Percentiles rank a stretch among this genome's conserved stretches.
phyloP scores from a whole-genome alignment of 495 filamentous ascomycete genomes.

The Penicillium pancosmium region DNA sequence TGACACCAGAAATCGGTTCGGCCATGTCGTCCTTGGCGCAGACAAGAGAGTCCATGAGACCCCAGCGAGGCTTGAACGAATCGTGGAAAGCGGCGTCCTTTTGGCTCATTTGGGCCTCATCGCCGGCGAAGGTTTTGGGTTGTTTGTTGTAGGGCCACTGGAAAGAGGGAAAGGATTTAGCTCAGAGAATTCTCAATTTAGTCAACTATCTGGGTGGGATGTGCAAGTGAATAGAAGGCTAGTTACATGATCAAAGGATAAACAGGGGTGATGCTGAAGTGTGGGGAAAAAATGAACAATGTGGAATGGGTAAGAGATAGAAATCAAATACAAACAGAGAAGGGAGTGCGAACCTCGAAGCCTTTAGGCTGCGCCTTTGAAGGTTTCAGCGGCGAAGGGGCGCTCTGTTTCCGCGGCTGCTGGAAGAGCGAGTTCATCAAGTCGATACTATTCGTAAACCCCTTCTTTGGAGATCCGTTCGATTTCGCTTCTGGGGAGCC shows the following conservation, averaged over 20 bases:
- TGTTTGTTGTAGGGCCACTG: conserved; percentile 89
- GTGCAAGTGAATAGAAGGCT: conserved; percentile 12
- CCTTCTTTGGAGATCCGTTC: conserved; percentile 48
- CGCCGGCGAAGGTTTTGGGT: conserved; percentile 62
- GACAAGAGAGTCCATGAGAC: conserved; percentile 69
- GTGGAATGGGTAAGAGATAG: conserved; percentile 5
- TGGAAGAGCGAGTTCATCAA: conserved; percentile 90
- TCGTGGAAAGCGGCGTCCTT: conserved; percentile 62
- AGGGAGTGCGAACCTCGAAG: conserved; percentile 72
- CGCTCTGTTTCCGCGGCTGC: conserved; percentile 43
- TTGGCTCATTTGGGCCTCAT: conserved; percentile 58
- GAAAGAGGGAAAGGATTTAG: conserved; percentile 46
- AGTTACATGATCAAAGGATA: conserved; percentile 26
- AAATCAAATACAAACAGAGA: conserved; percentile 33
- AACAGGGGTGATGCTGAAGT: conserved; percentile 10
- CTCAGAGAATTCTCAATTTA: conserved; percentile 30
- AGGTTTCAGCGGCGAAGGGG: conserved; percentile 41
- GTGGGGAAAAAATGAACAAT: background rate
- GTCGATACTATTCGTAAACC: conserved; percentile 80
- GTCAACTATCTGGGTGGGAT: conserved; percentile 30
- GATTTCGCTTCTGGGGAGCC: conserved; percentile 35
- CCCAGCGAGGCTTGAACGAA: conserved; percentile 78
- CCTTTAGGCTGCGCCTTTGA: conserved; percentile 56
- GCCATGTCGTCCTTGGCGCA: conserved; percentile 51
- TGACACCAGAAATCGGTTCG: conserved; percentile 24